phyloP scores from a whole-genome alignment of 1,284 basidiomycete genomes.

The Pulveroboletus ridleyi region DNA sequence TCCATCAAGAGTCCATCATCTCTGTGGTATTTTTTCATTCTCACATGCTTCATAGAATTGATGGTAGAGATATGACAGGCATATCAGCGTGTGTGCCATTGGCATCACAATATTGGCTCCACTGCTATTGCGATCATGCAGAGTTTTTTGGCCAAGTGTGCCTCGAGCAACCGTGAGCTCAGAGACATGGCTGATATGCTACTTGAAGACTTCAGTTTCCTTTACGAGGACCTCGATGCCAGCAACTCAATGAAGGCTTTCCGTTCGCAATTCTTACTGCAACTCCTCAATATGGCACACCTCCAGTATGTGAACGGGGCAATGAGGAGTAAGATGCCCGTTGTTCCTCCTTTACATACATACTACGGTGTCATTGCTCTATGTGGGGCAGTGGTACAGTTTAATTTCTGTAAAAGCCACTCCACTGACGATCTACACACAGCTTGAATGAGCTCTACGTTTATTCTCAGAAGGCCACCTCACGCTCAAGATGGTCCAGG shows the following conservation, averaged over 20 bases:
- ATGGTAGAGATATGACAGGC: background rate
- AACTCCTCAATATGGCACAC: background rate
- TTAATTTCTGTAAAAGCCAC: too few relatives aligned
- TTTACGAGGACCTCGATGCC: background rate
- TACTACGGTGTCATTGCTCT: too few relatives aligned
- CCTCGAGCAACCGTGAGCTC: background rate
- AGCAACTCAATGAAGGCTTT: background rate
- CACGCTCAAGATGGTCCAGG: too few relatives aligned
- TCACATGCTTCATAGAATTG: too few relatives aligned
- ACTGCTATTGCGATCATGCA: background rate
- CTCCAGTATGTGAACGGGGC: background rate
- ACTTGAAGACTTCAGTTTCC: background rate
- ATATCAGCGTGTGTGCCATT: background rate
- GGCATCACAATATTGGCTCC: background rate
- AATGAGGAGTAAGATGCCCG: background rate
- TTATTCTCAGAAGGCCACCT: too few relatives aligned
- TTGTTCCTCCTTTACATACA: too few relatives aligned
- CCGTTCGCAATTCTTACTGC: background rate
- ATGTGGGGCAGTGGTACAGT: too few relatives aligned
- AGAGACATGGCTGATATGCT: background rate
- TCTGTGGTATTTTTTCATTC: too few relatives aligned
- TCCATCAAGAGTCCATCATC: too few relatives aligned
- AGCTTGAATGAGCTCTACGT: too few relatives aligned
- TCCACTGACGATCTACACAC: too few relatives aligned
- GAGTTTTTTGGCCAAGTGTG: background rate